Evolutionary conservation across 805 yeast genomes (phyloP).

Genomic region (Candida patagonica): DNA sequence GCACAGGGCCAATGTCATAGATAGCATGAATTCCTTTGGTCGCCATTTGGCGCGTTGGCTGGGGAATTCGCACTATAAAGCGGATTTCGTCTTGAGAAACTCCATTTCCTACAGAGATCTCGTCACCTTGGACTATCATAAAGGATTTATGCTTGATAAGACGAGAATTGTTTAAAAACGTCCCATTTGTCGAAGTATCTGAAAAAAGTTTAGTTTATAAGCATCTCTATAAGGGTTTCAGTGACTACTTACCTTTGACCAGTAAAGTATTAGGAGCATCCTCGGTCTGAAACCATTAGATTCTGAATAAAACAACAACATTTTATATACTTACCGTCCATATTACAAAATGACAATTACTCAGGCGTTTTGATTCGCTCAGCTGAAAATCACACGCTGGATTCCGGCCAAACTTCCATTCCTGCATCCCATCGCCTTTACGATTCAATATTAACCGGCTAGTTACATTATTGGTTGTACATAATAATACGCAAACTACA

Average conservation of each 20-base stretch:
- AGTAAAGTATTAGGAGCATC: conserved; percentile 13
- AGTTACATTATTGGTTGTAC: conserved; percentile 4
- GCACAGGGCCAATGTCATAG: conserved; percentile 69
- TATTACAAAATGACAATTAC: conserved; percentile 64
- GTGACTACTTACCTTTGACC: conserved; percentile 5
- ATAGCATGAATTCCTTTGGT: conserved; percentile 53
- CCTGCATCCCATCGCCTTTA: conserved; percentile 2
- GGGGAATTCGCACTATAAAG: conserved; percentile 39
- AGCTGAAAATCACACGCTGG: conserved; percentile 53
- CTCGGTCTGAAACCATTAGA: conserved; percentile 10
- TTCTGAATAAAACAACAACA: conserved; percentile 18
- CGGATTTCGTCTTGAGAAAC: conserved; percentile 56
- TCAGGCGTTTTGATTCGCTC: conserved; percentile 53
- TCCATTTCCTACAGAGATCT: conserved; percentile 82
- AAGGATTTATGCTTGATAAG: conserved; percentile 71
- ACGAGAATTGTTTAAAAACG: conserved; percentile 67
- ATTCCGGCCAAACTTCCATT: conserved; percentile 74
- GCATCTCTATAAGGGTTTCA: not conserved
- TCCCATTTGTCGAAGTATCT: conserved; percentile 88
- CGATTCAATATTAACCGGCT: conserved; percentile 6
- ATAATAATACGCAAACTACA: conserved; percentile 15
- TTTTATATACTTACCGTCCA: conserved; percentile 35
- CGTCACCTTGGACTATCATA: conserved; percentile 85
- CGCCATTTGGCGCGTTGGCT: conserved; percentile 15
- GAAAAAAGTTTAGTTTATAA: conserved; percentile 40